Base-by-base conservation (phyloP, 2,329 filamentous ascomycete genomes). In the Sporothrix pallida region DNA sequence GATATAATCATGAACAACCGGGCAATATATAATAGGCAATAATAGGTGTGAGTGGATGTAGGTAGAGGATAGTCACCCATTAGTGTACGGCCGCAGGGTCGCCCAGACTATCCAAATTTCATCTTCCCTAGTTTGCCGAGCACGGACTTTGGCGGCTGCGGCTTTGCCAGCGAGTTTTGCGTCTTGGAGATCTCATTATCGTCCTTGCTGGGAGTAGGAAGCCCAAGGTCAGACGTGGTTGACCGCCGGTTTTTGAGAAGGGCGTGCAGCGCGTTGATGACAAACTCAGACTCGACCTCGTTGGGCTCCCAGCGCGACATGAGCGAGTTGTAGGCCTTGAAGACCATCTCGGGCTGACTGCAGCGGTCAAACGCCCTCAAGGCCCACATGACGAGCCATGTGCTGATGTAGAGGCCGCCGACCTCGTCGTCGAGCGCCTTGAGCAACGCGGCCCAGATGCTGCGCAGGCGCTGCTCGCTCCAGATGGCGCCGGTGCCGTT, bases 381-480 rank as follows among this genome's bases (percentile, higher is more conserved):
- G 0, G 86, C 84, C 84, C 88, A 90, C 56, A 88, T 84, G 58
- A 87, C 87, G 77, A 92, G 82, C 89, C 90, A 91, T 7, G 84
- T 85, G 74, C 86, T 86, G 44, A 92, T 83, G 73, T 85, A 83
- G 8, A 91, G 81, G 0, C 81, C 83, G 0, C 84, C 81, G 1
- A 83, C 82, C 7, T 82, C 79, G 20, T 83, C 80, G 72, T 89
- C 86, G 1, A 88, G 79, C 0, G 87, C 86, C 15, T 84, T 80
- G 15, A 92, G 83, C 76, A 94, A 89, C 0, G 91, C 88, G 9
- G 85, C 81, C 86, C 92, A 92, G 12, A 94, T 88, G 58, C 85
- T 86, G 60, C 91, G 86, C 2, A 98, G 87, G n/a, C 90, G 87
- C 76, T 87, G 82, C 44, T 85, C 83, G 42, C 89, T 93, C 95